These are phyloP conservation scores for Athelia sp. DNA, from an alignment of 1,284 basidiomycete genomes.

Conservation along the genomic window DNA sequence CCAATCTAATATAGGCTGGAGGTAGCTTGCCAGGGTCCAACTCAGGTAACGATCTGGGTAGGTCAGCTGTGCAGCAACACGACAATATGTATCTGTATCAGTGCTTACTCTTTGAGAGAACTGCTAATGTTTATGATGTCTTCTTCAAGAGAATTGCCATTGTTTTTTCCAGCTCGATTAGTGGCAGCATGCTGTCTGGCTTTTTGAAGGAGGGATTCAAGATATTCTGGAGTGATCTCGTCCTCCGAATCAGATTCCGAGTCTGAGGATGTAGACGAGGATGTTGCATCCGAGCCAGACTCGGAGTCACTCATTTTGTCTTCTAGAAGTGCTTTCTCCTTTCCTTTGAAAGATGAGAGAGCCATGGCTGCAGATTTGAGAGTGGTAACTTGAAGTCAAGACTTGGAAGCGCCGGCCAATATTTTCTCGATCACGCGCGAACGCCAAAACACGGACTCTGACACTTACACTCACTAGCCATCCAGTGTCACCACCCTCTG, in stretches of 20 bases:
- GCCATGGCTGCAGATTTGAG: background rate
- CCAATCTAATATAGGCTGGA: constrained; percentile 54
- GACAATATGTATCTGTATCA: no score
- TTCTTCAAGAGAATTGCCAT: constrained; percentile 32
- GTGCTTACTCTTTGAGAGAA: constrained; percentile 27
- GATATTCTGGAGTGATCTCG: constrained; percentile 51
- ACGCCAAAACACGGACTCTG: no score
- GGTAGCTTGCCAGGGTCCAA: constrained; percentile 63
- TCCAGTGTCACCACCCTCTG: no score
- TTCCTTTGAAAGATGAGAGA: background rate
- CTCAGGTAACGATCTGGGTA: constrained; percentile 53
- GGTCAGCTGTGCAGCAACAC: constrained; percentile 6
- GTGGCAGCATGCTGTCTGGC: constrained; percentile 47
- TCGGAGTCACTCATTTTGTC: constrained; percentile 6
- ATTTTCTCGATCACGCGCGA: constrained; percentile 15
- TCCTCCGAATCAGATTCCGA: constrained; percentile 36
- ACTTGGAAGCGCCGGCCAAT: constrained; percentile 39
- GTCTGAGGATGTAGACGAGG: constrained; percentile 26
- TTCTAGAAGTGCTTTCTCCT: background rate
- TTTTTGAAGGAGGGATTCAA: constrained; percentile 59
- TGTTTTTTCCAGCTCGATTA: constrained; percentile 15
- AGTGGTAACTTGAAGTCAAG: no score
- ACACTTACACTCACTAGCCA: no score
- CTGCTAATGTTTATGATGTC: constrained; percentile 38
- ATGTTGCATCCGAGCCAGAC: constrained; percentile 22